Percentiles rank a stretch among this genome's conserved stretches.
phyloP scores from a whole-genome alignment of 1,284 basidiomycete genomes.

The Xanthoconium separans region DNA sequence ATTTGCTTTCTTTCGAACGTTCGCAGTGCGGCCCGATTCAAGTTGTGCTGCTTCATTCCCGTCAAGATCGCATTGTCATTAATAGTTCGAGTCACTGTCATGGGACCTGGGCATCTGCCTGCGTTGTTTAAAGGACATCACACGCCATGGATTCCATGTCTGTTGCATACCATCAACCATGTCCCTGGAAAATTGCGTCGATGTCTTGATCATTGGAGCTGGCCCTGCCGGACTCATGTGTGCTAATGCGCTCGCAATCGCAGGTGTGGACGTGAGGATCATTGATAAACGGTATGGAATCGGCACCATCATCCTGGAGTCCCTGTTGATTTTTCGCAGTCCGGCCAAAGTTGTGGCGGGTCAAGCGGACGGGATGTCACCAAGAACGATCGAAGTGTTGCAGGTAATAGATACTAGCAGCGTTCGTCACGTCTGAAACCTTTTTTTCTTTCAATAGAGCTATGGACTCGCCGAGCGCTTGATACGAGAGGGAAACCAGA shows the following conservation, averaged over 20 bases:
- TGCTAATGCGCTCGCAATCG: background rate
- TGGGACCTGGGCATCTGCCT: background rate
- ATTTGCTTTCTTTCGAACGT: too few species aligned
- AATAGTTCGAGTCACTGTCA: background rate
- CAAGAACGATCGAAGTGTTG: background rate
- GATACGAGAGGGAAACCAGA: slow-evolving; percentile 54
- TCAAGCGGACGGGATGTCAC: background rate
- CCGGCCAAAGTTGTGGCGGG: background rate
- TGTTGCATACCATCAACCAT: background rate
- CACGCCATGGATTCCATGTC: background rate
- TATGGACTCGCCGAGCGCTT: slow-evolving; percentile 70
- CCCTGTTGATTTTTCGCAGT: background rate
- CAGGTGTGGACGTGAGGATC: background rate
- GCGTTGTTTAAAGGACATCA: background rate
- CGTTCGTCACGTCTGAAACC: background rate
- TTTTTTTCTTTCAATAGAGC: slow-evolving; percentile 45
- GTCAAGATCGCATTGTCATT: too few species aligned
- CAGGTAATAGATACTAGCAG: background rate
- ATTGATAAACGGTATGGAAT: background rate
- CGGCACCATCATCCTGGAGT: background rate
- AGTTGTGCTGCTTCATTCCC: too few species aligned
- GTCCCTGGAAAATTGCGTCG: slow-evolving; percentile 40
- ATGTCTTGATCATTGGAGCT: slow-evolving; percentile 55
- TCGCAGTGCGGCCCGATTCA: too few species aligned
- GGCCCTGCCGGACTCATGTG: slow-evolving; percentile 25